Conservation (phyloP, 2,329 filamentous ascomycete species). For the Claviceps fusiformis region DNA sequence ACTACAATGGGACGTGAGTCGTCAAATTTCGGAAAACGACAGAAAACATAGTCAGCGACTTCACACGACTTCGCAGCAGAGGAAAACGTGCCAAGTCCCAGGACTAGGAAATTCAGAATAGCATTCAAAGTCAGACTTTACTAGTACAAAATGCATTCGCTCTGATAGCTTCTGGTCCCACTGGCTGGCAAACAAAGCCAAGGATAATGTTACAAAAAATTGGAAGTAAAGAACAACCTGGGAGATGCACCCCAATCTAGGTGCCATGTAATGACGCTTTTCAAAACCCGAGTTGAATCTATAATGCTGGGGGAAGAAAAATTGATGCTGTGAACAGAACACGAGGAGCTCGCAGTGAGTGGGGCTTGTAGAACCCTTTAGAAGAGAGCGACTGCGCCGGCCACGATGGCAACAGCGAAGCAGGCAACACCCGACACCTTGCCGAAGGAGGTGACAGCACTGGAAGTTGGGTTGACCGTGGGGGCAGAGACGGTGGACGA, state of each 20-base stretch:
- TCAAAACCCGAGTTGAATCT: not conserved
- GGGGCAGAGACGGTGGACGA: not conserved
- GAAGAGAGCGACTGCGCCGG: slow-evolving; percentile 6
- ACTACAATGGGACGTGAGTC: no score
- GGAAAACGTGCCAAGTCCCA: no score
- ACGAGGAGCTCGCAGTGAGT: not conserved
- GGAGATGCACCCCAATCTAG: not conserved
- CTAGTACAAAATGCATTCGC: no score
- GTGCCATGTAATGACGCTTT: not conserved
- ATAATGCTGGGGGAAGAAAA: slow-evolving; percentile 1
- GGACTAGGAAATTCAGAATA: not conserved
- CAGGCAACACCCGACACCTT: slow-evolving; percentile 8
- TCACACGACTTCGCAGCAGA: no score
- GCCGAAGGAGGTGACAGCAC: slow-evolving; percentile 1
- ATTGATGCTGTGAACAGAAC: not conserved
- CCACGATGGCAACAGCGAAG: slow-evolving; percentile 7
- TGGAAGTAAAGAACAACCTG: not conserved
- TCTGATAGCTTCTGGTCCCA: not conserved
- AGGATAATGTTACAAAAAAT: not conserved
- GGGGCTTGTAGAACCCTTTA: not conserved
- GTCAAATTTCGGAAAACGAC: no score
- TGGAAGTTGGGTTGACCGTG: not conserved
- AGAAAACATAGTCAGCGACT: no score
- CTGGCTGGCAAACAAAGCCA: not conserved
- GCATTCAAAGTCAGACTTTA: not conserved